phyloP scores from a whole-genome alignment of 2,329 filamentous ascomycete genomes.

The Sclerotinia trifoliorum region DNA sequence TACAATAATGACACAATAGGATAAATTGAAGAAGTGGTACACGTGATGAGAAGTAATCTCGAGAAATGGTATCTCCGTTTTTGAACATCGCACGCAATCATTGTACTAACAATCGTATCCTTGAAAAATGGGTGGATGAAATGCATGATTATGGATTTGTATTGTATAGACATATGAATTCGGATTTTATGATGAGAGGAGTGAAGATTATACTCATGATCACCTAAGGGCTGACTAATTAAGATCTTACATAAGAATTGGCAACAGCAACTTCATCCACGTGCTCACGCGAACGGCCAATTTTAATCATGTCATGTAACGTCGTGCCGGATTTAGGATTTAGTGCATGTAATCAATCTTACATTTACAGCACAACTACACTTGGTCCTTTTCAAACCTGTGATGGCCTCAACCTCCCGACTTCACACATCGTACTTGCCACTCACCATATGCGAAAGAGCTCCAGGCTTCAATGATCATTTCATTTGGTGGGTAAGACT shows the following conservation, averaged over 20 bases:
- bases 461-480: too few species aligned
- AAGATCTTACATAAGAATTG: neutral
- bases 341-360: neutral
- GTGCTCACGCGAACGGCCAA: neutral
- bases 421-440: too few species aligned
- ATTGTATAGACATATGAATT: too few species aligned
- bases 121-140: too few species aligned
- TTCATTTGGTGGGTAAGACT: too few species aligned
- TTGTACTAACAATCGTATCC: neutral
- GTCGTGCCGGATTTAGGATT: neutral
- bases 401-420: too few species aligned
- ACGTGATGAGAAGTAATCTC: neutral
- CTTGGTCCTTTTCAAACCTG: too few species aligned
- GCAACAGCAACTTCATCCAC: neutral
- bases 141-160: too few species aligned
- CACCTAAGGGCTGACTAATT: neutral
- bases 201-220: neutral
- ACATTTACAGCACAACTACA: neutral
- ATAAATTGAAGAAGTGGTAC: neutral
- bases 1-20: neutral
- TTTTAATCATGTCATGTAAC: neutral
- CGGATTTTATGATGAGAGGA: too few species aligned
- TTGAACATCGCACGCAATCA: neutral
- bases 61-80: too few species aligned
- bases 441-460: too few species aligned